Conservation (phyloP, 208 protist species). For the Acanthamoeba castellanii region DNA sequence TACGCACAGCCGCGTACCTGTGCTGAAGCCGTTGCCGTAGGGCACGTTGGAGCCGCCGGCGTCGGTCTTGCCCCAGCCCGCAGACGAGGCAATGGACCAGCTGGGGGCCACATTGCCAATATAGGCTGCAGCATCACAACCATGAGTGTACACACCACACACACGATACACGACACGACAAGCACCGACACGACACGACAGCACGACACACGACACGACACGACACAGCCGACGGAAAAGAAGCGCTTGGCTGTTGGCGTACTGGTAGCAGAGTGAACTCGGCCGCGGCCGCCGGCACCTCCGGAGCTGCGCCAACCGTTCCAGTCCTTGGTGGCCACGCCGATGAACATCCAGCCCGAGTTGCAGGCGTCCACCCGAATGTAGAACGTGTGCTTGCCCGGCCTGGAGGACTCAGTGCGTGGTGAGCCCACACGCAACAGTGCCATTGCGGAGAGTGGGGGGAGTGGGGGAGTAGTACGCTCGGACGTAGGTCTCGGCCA, state of each 20-base stretch:
- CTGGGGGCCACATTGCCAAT: not conserved
- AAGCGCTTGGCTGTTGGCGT: too few relatives aligned
- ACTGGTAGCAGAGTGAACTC: not conserved
- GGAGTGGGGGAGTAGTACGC: not conserved
- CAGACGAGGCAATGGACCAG: not conserved
- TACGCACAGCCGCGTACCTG: not conserved
- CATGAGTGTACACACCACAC: not conserved
- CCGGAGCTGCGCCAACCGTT: not conserved
- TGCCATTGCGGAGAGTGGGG: not conserved
- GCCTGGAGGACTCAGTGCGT: not conserved
- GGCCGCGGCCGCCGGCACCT: not conserved
- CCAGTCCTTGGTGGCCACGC: not conserved
- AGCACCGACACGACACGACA: too few relatives aligned
- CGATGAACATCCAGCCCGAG: conserved; percentile 24
- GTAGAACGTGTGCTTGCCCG: not conserved
- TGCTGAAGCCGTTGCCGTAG: not conserved
- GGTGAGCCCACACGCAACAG: not conserved
- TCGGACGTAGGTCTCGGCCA: not conserved
- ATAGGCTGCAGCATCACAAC: not conserved
- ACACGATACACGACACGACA: not conserved
- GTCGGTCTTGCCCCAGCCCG: not conserved
- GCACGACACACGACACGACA: too few relatives aligned
- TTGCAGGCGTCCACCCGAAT: conserved; percentile 17
- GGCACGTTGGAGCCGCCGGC: not conserved
- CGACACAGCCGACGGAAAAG: too few relatives aligned